Base-by-base conservation (phyloP, 179 eudicot species). In the Monotropa hypopitys region DNA sequence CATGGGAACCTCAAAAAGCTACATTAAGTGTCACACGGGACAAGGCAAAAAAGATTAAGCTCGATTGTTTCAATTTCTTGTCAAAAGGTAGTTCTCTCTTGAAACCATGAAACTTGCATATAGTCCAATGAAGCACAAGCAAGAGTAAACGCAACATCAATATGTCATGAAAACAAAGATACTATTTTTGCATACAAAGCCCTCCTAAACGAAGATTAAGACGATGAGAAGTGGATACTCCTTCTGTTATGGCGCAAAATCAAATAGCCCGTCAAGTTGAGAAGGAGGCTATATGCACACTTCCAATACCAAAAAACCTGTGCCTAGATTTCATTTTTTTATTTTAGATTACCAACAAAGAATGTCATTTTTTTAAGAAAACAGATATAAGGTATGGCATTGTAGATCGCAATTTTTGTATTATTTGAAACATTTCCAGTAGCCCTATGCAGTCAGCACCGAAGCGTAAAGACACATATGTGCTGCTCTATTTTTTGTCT, bases 241-340 rank as follows among this genome's bases (percentile, higher is more conserved):
- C 15, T 11, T 20, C 16, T 38, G 28, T n/a, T 40, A 67, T 40
- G 28, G 40, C 7, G 3, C 47, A 40, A 38, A 67, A 38, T 7
- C 49, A 68, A 40, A 68, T 68, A 68, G 15, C 72, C 72, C 7
- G 15, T 68, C 72, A 68, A 67, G 49, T 68, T 67, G 71, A 68
- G 30, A 40, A 68, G 4, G 32, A 7, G n/a, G 72, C 20, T n/a
- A 43, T 38, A 18, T 18, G 70, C 13, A 38, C 46, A 15, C 69
- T 30, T 63, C 43, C 38, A 63, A 26, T 26, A 26, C 30, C 12
- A 4, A 57, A 13, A 13, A 50, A 57, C 12, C 12, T 5, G 33
- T 10, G 32, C 63, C 63, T 57, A 26, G 63, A 57, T 57, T 57
- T 56, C 62, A 0, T 28, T 9, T 56, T 56, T 23, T 21, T 16